These are phyloP conservation scores for Chiua virens DNA, from an alignment of 768 basidiomycete genomes.

Conservation along the genomic window DNA sequence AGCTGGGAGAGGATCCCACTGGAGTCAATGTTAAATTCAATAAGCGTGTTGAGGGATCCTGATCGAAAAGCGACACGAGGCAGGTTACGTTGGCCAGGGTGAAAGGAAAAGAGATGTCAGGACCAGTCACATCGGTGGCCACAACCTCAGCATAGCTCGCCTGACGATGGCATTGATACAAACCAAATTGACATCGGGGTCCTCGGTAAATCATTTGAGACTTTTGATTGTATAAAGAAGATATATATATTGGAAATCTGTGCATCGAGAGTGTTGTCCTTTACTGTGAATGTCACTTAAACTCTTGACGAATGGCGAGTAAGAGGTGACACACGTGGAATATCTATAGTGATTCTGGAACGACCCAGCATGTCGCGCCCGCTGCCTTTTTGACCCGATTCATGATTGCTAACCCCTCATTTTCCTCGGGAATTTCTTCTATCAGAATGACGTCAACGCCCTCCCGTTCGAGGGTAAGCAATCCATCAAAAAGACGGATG, in stretches of 20 bases:
- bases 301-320: not conserved
- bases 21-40: no score
- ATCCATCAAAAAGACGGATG: slow-evolving; percentile 83
- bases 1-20: no score
- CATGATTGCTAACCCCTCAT: slow-evolving; percentile 92
- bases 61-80: slow-evolving; percentile 13
- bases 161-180: not conserved
- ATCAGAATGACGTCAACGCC: slow-evolving; percentile 83
- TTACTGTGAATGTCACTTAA: not conserved
- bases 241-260: not conserved
- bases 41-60: not conserved
- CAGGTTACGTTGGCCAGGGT: not conserved
- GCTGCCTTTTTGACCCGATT: slow-evolving; percentile 92
- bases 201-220: not conserved
- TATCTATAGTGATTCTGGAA: slow-evolving; percentile 11
- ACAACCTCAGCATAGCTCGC: not conserved
- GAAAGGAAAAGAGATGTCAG: not conserved
- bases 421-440: slow-evolving; percentile 77
- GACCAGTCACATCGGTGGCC: not conserved
- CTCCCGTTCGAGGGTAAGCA: slow-evolving; percentile 73
- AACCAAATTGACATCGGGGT: not conserved
- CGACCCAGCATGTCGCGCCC: slow-evolving; percentile 45
- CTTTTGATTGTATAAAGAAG: not conserved
- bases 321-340: slow-evolving; percentile 13
- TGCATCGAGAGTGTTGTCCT: not conserved